Evolutionary conservation across 2,329 filamentous ascomycete genomes (phyloP), one percentile per base, ranked within the genome.

Genomic region (Alternaria metachromatica): DNA sequence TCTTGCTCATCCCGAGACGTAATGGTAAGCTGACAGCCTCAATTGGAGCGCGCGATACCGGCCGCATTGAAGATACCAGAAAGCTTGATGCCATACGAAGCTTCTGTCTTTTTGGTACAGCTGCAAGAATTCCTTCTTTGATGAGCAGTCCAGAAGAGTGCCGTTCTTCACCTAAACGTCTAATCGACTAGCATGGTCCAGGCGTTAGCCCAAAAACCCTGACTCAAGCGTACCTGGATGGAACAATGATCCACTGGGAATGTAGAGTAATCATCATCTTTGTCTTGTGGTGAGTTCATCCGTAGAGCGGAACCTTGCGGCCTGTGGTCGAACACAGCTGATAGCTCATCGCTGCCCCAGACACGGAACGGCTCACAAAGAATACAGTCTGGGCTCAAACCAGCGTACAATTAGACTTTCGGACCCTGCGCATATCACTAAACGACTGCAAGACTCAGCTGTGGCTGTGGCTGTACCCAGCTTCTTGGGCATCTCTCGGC

Each of bases 241-340:
- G 56, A 25, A 66, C 60, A 12, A 55, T 72, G 9, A 51, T 75
- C 18, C 66, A 66, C 18, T 67, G 55, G 12, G 23, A 74, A 18
- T 66, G 73, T 13, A 72, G 73, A 26, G 66, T 70, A 5, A 66
- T 74, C 21, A 62, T 76, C 2, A 76, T 77, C 8, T 33, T 76
- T 0, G 67, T 72, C 12, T 71, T 72, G 11, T 74, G 68, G 43
- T 77, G 69, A 69, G 46, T 68, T 49, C 58, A 66, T 48, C 51
- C 78, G 10, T 53, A 55, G 6, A 60, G 58, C 6, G 73, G 75
- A 13, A 37, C 55, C 9, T 55, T 76, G 4, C 57, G 60, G 5
- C 43, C 61, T 6, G 46, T 78, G 3, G 55, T 71, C 9, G 41
- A 70, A 12, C n/a, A 69, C n/a, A 68, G 73, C n/a, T 72, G 72